Evolutionary conservation across 2,329 filamentous ascomycete genomes (phyloP), one percentile per base, ranked within the genome.

Genomic region (Graphiopsis chlorocephala): DNA sequence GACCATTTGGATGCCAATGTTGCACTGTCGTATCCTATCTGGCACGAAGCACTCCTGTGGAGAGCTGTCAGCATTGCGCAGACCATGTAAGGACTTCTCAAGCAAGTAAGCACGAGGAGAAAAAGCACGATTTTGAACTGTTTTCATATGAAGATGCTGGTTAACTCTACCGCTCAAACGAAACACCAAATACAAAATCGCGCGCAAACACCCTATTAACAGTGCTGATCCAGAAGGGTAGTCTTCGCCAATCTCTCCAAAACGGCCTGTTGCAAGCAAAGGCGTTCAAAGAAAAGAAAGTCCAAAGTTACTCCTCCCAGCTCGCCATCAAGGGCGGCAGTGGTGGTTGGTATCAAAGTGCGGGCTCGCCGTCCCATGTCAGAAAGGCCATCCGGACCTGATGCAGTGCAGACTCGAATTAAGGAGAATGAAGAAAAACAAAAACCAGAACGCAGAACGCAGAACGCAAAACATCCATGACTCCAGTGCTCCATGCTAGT

Each of bases 191-290:
- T 26, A 14, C 47, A 52, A 29, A 28, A 28, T 17, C 42, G 20
- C 50, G 50, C 50, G 29, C 26, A 25, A 12, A 10, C 7, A 14
- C 26, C 28, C 17, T 31, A 58, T 58, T 12, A 38, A 58, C 55
- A 42, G 55, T 58, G 55, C 55, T 58, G 31, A 28, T 45, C 55
- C 55, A 58, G 55, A 58, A 58, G 55, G 53, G 50, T 29, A 56
- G 23, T 20, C 53, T 38, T 38, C 20, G 53, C 6, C 55, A 28
- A 58, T 45, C 55, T 58, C 55, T 58, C 55, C 55, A 58, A 53
- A 25, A 35, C 38, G 1, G 20, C 55, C 53, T 7, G n/a, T n/a
- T 25, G 25, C 55, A 58, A 58, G 55, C 35, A 58, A 58, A 29
- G 15, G 55, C n/a, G 14, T 42, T 25, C 29, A 61, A 61, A n/a